Percentiles rank a stretch among this genome's conserved stretches.
Conservation (phyloP, 148 eudicot genomes). For the Chenopodium album region DNA sequence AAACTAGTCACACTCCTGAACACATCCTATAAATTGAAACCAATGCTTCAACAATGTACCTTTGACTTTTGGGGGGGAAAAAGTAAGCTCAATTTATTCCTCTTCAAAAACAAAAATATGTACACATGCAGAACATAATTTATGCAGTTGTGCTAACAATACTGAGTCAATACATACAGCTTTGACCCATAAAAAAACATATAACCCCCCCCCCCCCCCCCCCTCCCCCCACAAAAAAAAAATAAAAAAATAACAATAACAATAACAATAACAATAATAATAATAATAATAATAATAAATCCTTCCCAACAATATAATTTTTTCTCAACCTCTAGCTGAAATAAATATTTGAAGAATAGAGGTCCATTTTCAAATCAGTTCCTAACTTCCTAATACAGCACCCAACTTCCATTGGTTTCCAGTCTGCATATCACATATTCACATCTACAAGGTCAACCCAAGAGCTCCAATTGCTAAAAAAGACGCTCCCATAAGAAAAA, state of each 20-base stretch:
- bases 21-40: constrained; percentile 59
- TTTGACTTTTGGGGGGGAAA: neutral
- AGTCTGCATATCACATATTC: neutral
- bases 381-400: neutral
- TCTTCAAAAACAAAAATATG: neutral
- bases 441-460: neutral
- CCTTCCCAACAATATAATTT: neutral
- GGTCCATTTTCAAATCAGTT: neutral
- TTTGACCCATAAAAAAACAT: neutral
- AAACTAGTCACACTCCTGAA: constrained; percentile 83
- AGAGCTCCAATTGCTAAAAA: neutral
- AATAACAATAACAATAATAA: too few relatives aligned
- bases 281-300: too few relatives aligned
- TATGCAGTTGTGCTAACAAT: neutral
- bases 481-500: neutral
- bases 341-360: too few relatives aligned
- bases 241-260: too few relatives aligned
- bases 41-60: neutral
- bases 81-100: neutral
- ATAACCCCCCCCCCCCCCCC: neutral
- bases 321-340: neutral
- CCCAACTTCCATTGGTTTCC: neutral
- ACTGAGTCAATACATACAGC: neutral
- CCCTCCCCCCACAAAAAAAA: too few relatives aligned
- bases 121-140: neutral